These are phyloP conservation scores for Pichia nanzhaoensis DNA, from an alignment of 805 yeast species.

Conservation along the genomic window DNA sequence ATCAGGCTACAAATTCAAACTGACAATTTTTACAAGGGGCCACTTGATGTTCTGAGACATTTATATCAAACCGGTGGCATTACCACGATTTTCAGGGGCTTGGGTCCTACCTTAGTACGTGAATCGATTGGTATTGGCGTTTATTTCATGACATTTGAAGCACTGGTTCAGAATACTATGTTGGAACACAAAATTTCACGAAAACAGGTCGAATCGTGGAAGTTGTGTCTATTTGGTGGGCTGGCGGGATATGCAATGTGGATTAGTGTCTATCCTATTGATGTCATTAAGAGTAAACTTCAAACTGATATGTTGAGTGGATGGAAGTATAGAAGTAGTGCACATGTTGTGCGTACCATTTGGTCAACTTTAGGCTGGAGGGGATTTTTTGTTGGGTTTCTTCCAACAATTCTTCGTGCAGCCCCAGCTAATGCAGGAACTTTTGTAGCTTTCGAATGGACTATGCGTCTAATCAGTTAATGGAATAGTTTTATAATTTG, in stretches of 20 bases:
- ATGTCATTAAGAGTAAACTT: conserved; percentile 82
- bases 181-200: conserved; percentile 42
- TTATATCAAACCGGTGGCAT: conserved; percentile 49
- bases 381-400: conserved; percentile 86
- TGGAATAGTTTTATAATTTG: not conserved
- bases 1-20: conserved; percentile 90
- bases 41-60: conserved; percentile 61
- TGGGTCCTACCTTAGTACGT: conserved; percentile 74
- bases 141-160: conserved; percentile 88
- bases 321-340: conserved; percentile 53
- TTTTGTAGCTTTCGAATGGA: conserved; percentile 85
- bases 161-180: conserved; percentile 64
- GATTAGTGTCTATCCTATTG: conserved; percentile 80
- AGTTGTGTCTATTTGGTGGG: conserved; percentile 83
- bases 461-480: conserved; percentile 58
- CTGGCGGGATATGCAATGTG: conserved; percentile 87
- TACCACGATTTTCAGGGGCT: conserved; percentile 59
- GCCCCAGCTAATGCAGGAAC: conserved; percentile 99
- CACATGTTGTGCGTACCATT: conserved; percentile 53
- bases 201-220: conserved; percentile 79
- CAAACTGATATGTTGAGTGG: conserved; percentile 63
- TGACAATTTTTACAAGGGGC: conserved; percentile 51
- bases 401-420: conserved; percentile 90
- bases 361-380: conserved; percentile 52
- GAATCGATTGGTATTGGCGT: conserved; percentile 86